Evolutionary conservation across 163 green algal genomes (phyloP), one percentile per base, ranked within the genome.

Genomic region (Scenedesmus sp.): DNA sequence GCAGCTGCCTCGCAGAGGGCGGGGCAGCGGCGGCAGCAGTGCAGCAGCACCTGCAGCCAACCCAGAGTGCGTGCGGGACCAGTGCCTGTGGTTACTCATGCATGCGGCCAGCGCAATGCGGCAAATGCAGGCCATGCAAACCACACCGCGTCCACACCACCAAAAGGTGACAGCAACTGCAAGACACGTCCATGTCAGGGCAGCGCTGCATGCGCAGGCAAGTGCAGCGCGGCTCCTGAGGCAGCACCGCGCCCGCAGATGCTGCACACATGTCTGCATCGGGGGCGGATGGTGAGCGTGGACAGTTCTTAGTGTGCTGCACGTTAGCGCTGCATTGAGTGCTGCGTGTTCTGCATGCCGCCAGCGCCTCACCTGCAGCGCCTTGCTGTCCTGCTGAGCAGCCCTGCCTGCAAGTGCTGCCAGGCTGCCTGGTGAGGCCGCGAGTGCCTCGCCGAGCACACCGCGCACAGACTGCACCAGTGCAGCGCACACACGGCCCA

Each of bases 1-100:
- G 91, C 90, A n/a, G 91, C 93, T 12, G 93, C 92, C 78, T 96
- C 92, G 82, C 93, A 96, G 10, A 96, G 88, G 3, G 86, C 44
- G 5, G 91, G 91, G 43, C 90, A 94, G n/a, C 85, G 89, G 18
- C 91, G 85, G 78, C 91, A 92, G 82, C 85, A 93, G 44, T 95
- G 94, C 44, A 92, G 84, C 44, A 96, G 83, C 43, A 96, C 86
- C 89, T 96, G 94, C 85, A 61, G 30, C 15, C 51, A 78, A 56
- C 15, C 3, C 33, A n/a, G n/a, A 80, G 33, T 15, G 35, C 3
- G 35, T 20, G n/a, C 35, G 10, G 80, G 30, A 15, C 61, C 43
- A 15, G 79, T 18, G 49, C 35, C 24, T 26, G 61, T 37, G 46
- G 24, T 35, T 56, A 80, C 53, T 22, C 73, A 78, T 85, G 86